These are phyloP conservation scores for Podospora didyma DNA, from an alignment of 495 filamentous ascomycete species.

Conservation along the genomic window DNA sequence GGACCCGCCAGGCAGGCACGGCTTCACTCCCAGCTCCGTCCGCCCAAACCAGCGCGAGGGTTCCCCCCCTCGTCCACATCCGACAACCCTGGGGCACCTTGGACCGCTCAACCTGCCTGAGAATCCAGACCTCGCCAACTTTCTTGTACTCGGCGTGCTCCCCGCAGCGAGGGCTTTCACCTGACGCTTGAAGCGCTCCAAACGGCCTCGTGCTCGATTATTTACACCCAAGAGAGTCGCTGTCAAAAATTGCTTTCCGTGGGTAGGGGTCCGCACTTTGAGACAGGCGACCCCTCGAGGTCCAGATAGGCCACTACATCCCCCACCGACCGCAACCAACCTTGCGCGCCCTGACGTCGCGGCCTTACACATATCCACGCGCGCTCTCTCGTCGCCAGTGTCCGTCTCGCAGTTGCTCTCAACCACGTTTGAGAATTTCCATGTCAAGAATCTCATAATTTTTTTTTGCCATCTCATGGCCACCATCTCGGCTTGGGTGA, in stretches of 20 bases:
- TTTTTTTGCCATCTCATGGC: too few species aligned
- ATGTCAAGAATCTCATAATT: too few species aligned
- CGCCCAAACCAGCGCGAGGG: conserved; percentile 20
- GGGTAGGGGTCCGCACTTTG: conserved; percentile 31
- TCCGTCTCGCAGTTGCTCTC: too few species aligned
- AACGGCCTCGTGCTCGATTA: conserved; percentile 18
- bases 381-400: too few species aligned
- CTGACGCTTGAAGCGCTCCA: conserved; percentile 13
- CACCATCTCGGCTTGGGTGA: too few species aligned
- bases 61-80: conserved; percentile 25
- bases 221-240: conserved; percentile 11
- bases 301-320: conserved; percentile 9
- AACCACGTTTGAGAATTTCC: too few species aligned
- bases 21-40: conserved; percentile 18
- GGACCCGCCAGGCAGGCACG: conserved; percentile 29
- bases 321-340: background rate
- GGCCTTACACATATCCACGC: background rate
- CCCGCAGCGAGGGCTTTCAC: conserved; percentile 18
- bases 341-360: too few species aligned
- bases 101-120: conserved; percentile 8
- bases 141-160: conserved; percentile 33
- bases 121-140: conserved; percentile 12
- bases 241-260: conserved; percentile 19
- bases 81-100: conserved; percentile 23
- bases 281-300: conserved; percentile 13